These are phyloP conservation scores for Umbelopsis vinacea DNA, from an alignment of 192 early-diverging fungal species.

Conservation along the genomic window DNA sequence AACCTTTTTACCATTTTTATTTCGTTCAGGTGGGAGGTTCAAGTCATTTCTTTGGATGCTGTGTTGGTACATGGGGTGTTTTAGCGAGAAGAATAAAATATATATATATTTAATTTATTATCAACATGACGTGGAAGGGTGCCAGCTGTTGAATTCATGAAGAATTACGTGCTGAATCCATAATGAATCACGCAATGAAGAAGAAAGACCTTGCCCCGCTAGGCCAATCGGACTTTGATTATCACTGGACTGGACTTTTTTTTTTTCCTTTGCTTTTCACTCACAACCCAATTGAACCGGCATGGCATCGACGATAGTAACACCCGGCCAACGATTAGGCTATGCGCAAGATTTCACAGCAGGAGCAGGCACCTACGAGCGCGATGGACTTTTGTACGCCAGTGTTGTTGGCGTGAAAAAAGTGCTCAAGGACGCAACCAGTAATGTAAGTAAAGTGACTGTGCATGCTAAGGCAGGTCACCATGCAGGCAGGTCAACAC, in stretches of 20 bases:
- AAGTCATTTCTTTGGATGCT: neutral
- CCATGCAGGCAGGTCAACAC: too few species aligned
- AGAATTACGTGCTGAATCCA: too few species aligned
- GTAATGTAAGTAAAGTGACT: constrained; percentile 35
- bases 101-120: too few species aligned
- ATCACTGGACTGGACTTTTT: neutral
- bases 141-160: too few species aligned
- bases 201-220: neutral
- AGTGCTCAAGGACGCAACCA: constrained; percentile 15
- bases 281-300: neutral
- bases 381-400: constrained; percentile 73
- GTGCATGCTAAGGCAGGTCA: too few species aligned
- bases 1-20: neutral
- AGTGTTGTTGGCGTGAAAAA: constrained; percentile 56
- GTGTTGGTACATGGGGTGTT: neutral
- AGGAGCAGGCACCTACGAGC: constrained; percentile 73
- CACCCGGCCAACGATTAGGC: constrained; percentile 81
- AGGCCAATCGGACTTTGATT: constrained; percentile 13
- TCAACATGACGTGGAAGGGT: too few species aligned
- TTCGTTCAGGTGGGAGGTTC: neutral
- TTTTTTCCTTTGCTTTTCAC: neutral
- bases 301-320: constrained; percentile 51
- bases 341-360: constrained; percentile 66
- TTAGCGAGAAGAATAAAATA: too few species aligned
- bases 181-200: too few species aligned